These are phyloP conservation scores for Solanum gracilifrons DNA, from an alignment of 257 asterid species.

Conservation along the genomic window DNA sequence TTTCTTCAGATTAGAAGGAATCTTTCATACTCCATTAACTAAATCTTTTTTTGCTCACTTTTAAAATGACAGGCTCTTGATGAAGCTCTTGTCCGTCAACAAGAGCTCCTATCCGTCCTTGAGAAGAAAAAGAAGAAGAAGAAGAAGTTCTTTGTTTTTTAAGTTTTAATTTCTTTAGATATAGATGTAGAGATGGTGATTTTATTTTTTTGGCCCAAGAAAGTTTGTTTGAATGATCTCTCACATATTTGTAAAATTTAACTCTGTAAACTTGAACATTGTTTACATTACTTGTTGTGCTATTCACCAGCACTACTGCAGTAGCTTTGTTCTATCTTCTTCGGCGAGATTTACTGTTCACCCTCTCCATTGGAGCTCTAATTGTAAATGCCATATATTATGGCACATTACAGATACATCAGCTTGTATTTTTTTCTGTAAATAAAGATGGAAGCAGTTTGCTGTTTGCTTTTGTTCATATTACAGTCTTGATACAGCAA, in stretches of 20 bases:
- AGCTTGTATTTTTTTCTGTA: neutral
- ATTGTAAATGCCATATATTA: neutral
- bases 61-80: conserved; percentile 51
- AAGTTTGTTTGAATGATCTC: conserved; percentile 9
- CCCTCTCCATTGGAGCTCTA: neutral
- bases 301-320: neutral
- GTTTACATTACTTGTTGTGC: neutral
- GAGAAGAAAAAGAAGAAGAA: conserved; percentile 90
- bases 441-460: neutral
- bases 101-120: conserved; percentile 53
- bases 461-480: neutral
- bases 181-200: conserved; percentile 1
- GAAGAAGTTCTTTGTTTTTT: conserved; percentile 79
- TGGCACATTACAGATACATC: neutral
- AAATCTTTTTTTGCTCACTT: neutral
- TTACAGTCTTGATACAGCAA: neutral
- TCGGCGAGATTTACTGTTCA: neutral
- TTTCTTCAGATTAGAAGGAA: neutral
- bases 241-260: neutral
- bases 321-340: neutral
- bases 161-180: neutral
- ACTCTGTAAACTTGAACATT: neutral
- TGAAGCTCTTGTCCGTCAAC: conserved; percentile 56
- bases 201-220: neutral
- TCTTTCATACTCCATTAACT: neutral